Evolutionary conservation across 441 rosid genomes (phyloP).

Genomic region (Corymbia citriodora): DNA sequence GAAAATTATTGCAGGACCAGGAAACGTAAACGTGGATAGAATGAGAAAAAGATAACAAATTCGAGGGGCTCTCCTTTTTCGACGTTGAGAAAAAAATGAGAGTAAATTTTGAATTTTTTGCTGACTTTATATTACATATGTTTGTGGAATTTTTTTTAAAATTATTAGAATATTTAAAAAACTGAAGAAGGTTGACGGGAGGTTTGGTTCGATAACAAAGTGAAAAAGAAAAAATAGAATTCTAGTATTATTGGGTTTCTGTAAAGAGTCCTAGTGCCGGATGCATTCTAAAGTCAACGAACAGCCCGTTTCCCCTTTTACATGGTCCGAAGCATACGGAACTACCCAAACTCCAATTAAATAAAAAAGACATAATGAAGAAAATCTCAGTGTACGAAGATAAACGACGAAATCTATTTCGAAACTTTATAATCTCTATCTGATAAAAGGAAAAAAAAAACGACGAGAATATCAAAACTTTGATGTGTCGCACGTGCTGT

Average conservation of each 20-base stretch:
- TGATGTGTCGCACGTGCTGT: no score
- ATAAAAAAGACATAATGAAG: no score
- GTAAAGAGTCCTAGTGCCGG: background rate
- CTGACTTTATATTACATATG: background rate
- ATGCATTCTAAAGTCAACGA: background rate
- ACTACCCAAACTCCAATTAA: no score
- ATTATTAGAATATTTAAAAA: no score
- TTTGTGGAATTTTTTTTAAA: background rate
- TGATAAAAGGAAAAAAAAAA: no score
- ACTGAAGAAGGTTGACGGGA: background rate
- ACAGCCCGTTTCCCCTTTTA: no score
- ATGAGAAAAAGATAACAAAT: background rate
- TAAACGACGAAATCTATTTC: no score
- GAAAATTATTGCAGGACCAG: background rate
- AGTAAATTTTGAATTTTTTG: background rate
- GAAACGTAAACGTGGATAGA: background rate
- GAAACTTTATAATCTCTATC: no score
- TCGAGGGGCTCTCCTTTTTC: accelerated
- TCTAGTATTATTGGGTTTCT: background rate
- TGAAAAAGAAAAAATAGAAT: background rate
- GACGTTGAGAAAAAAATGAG: background rate
- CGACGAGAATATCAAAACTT: no score
- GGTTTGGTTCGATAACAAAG: background rate
- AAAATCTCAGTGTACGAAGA: no score
- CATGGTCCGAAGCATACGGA: no score